Conservation (phyloP, 208 protist genomes). For the Acanthamoeba quina region DNA sequence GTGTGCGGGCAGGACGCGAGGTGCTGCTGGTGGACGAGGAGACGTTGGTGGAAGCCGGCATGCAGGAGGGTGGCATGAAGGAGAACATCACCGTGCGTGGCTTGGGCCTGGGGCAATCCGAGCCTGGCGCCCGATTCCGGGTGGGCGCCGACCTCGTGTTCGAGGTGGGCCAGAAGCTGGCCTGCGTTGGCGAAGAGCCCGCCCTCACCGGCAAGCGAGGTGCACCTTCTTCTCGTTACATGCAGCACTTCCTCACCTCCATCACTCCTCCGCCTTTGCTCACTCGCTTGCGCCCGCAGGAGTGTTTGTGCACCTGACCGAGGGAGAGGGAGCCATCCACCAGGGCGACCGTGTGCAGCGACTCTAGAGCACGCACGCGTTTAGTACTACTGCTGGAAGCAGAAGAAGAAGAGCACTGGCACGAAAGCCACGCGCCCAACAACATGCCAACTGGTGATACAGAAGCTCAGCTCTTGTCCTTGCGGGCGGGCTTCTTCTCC, state of each 20-base stretch:
- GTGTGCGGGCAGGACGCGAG: neutral
- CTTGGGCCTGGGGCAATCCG: neutral
- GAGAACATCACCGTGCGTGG: neutral
- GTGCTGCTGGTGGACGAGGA: neutral
- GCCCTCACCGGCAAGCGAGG: neutral
- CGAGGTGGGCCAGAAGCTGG: neutral
- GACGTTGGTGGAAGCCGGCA: neutral
- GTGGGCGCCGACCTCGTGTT: neutral
- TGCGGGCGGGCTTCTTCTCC: conserved; percentile 5
- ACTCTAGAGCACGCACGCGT: neutral
- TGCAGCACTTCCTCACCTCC: too few relatives aligned
- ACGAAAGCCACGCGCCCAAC: too few relatives aligned
- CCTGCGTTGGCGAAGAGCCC: neutral
- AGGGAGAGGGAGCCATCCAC: neutral
- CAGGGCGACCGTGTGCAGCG: neutral
- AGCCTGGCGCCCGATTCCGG: neutral
- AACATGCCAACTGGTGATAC: too few relatives aligned
- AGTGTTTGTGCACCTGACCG: neutral
- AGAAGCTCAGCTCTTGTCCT: conserved; percentile 16
- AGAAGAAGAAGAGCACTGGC: too few relatives aligned
- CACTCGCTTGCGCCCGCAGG: neutral
- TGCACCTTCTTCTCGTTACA: neutral
- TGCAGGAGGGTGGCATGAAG: neutral
- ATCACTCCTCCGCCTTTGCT: neutral
- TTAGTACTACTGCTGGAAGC: too few relatives aligned